Percentiles rank a stretch among this genome's conserved stretches.
Evolutionary conservation across 2,329 filamentous ascomycete genomes (phyloP).

Genomic region (Fusarium neocosmosporiellum): DNA sequence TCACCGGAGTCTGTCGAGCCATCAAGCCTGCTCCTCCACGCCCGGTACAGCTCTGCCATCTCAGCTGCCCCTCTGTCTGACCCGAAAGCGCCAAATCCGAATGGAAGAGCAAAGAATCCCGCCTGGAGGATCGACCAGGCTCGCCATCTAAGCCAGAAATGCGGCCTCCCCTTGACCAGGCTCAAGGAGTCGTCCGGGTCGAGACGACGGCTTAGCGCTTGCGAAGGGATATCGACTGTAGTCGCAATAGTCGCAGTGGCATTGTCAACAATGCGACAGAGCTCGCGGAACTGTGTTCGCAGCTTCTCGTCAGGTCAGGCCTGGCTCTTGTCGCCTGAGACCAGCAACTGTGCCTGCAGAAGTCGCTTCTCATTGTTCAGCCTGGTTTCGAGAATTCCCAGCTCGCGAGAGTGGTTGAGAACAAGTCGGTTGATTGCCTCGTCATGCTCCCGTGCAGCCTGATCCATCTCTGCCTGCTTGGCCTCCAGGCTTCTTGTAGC

Average conservation of each 20-base stretch:
- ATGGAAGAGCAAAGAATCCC: neutral
- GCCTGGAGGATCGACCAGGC: neutral
- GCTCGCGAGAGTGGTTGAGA: neutral
- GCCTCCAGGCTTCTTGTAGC: neutral
- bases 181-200: neutral
- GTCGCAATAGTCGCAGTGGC: neutral
- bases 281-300: neutral
- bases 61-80: neutral
- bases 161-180: neutral
- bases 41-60: neutral
- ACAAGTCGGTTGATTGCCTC: neutral
- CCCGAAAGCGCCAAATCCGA: constrained; percentile 1
- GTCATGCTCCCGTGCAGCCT: neutral
- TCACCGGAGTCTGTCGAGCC: neutral
- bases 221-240: neutral
- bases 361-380: neutral
- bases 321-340: neutral
- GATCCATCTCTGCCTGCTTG: neutral
- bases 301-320: constrained; percentile 3
- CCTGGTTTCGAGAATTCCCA: neutral
- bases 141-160: neutral
- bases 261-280: neutral
- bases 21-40: neutral
- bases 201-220: neutral
- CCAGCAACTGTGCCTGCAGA: neutral